Conservation (phyloP, 78 protist genomes). For the Andalucia godoyi region DNA sequence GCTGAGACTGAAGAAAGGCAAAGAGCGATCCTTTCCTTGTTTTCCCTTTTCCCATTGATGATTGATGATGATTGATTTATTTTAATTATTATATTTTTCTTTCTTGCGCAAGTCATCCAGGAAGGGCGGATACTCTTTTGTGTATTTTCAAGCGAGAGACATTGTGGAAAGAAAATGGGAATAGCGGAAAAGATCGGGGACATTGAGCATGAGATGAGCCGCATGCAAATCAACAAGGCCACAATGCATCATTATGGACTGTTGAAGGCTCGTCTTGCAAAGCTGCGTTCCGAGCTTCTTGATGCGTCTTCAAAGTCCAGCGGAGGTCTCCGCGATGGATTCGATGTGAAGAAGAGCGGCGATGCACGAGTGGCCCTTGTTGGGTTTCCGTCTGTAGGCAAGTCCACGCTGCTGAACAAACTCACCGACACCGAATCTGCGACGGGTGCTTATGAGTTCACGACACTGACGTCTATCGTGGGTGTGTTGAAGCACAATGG, state of each 20-base stretch:
- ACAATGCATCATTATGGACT: slow-evolving; percentile 23
- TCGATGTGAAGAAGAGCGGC: slow-evolving; percentile 63
- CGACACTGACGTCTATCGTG: slow-evolving; percentile 80
- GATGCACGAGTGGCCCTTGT: slow-evolving; percentile 67
- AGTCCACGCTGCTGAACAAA: slow-evolving; percentile 34
- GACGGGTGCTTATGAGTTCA: slow-evolving; percentile 71
- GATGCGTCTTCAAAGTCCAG: not conserved
- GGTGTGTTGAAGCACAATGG: slow-evolving; percentile 40
- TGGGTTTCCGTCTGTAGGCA: slow-evolving; percentile 85
- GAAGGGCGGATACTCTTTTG: too few species aligned
- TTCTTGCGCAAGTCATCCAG: not conserved
- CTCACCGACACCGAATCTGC: slow-evolving; percentile 60
- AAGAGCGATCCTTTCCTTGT: too few species aligned
- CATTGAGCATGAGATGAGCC: slow-evolving; percentile 35
- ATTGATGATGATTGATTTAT: not conserved
- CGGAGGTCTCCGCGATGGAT: slow-evolving; percentile 21
- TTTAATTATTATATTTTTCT: not conserved
- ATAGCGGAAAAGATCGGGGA: slow-evolving; percentile 34
- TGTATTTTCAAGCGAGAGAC: too few species aligned
- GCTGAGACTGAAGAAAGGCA: too few species aligned
- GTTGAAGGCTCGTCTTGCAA: slow-evolving; percentile 46
- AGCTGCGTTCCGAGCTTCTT: slow-evolving; percentile 34
- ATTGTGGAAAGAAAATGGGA: slow-evolving; percentile 34
- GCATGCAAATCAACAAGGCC: slow-evolving; percentile 71
- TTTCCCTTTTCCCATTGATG: too few species aligned